A percentile compares a stretch with the other conserved stretches of the same genome.
Evolutionary conservation across 2,329 filamentous ascomycete genomes (phyloP).

Genomic region (Pseudogymnoascus sp.): DNA sequence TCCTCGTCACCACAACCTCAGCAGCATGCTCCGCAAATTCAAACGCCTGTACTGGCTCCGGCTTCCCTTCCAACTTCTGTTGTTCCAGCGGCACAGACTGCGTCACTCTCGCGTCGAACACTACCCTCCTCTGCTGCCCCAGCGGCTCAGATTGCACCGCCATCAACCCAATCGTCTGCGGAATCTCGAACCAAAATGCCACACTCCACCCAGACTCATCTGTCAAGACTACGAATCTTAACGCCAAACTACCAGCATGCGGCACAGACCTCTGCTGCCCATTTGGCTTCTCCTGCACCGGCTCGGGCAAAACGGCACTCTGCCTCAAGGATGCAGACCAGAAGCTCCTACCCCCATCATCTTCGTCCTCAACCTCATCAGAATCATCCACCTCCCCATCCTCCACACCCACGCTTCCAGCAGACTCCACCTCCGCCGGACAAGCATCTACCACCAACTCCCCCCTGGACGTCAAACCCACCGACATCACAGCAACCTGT

Average conservation of each 20-base stretch:
- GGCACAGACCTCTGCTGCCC: conserved; percentile 55
- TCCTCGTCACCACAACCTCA: conserved; percentile 30
- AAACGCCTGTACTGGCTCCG: conserved; percentile 42
- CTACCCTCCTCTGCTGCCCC: conserved; percentile 66
- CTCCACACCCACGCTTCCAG: conserved; percentile 21
- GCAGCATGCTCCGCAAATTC: conserved; percentile 38
- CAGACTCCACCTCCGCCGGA: conserved; percentile 12
- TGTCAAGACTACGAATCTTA: conserved; percentile 59
- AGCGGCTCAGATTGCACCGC: conserved; percentile 45
- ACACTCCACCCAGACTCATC: conserved; percentile 45
- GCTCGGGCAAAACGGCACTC: neutral
- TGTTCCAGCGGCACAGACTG: conserved; percentile 50
- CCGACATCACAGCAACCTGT: conserved; percentile 13
- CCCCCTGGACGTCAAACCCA: conserved; percentile 18
- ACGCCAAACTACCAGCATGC: conserved; percentile 48
- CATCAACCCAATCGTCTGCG: conserved; percentile 58
- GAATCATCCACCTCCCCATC: conserved; percentile 18
- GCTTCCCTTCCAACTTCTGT: conserved; percentile 58
- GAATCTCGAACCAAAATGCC: conserved; percentile 53
- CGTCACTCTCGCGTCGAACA: conserved; percentile 51
- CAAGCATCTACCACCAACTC: conserved; percentile 13
- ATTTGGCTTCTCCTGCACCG: conserved; percentile 57
- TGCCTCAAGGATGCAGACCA: conserved; percentile 50
- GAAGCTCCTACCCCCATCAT: conserved; percentile 27
- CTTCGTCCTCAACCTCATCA: conserved; percentile 19